Conservation (phyloP, 345 rosid genomes). For the thale cress (Arabidopsis thaliana) region TAIR10.1 NC_003076.8:6682501-6683000, state of each 20-base stretch:
- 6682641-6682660: conserved; percentile 5
- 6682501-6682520: background rate
- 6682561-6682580: conserved; percentile 20
- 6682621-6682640: conserved; percentile 33
- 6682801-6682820: conserved; percentile 73
- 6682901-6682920: conserved; percentile 71
- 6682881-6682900: conserved; percentile 76
- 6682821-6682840: conserved; percentile 52
- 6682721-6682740: background rate
- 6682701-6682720: conserved; percentile 23
- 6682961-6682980: conserved; percentile 74
- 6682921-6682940: conserved; percentile 74
- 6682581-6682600: conserved; percentile 26
- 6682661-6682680: conserved; percentile 38
- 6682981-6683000: conserved; percentile 75
- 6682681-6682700: conserved; percentile 33
- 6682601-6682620: conserved; percentile 33
- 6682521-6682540: background rate
- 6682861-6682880: conserved; percentile 82
- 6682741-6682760: background rate
- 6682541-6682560: background rate
- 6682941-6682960: conserved; percentile 67
- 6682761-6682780: conserved; percentile 62
- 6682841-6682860: conserved; percentile 73
- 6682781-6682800: conserved; percentile 66